Percentiles rank a stretch among this genome's conserved stretches.
These are phyloP conservation scores for Daldinia grandis DNA, from an alignment of 495 filamentous ascomycete genomes.

Conservation along the genomic window DNA sequence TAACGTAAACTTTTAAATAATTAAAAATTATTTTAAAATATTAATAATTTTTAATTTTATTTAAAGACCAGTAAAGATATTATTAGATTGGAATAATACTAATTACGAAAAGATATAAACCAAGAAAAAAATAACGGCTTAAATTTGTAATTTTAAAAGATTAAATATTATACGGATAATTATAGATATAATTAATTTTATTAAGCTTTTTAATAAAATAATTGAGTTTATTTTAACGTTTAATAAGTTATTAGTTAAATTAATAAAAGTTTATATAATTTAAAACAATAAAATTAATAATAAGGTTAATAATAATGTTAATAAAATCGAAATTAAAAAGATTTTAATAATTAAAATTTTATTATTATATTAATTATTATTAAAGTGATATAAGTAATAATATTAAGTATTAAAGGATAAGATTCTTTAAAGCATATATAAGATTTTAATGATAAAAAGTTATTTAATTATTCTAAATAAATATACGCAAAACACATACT, in stretches of 20 bases:
- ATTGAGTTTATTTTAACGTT: not conserved
- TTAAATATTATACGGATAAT: not conserved
- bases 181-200: not conserved
- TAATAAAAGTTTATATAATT: not conserved
- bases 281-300: not conserved
- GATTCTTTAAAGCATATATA: not conserved
- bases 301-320: no score
- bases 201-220: not conserved
- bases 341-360: not conserved
- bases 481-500: not conserved
- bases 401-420: not conserved
- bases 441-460: no score
- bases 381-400: not conserved
- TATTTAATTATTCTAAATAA: not conserved
- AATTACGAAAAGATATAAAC: not conserved
- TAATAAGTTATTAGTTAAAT: not conserved
- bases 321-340: not conserved
- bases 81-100: not conserved
- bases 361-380: not conserved
- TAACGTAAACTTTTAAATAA: not conserved
- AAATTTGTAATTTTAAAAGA: not conserved
- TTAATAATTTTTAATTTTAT: not conserved
- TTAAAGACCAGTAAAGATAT: not conserved
- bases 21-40: not conserved
- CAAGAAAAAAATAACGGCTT: not conserved